Evolutionary conservation across 116 monocot genomes (phyloP), one percentile per base, ranked within the genome.

Genomic region (Zostera marina): DNA sequence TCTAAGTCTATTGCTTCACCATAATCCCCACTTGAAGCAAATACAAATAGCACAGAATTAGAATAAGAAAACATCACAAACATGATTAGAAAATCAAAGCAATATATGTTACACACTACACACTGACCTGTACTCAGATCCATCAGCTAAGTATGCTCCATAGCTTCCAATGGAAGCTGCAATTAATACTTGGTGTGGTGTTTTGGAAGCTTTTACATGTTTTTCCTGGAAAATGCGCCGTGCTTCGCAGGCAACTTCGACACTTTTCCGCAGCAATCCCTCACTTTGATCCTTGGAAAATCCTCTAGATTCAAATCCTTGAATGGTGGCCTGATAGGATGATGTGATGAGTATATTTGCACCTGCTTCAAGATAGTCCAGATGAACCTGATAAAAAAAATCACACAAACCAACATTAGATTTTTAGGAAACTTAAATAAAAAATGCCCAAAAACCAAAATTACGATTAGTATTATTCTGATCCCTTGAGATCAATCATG

Each of bases 331-430:
- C 91, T 81, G 86, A 60, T 86, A 86, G 4, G 86, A 86, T 43
- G 84, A 63, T 19, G 91, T 74, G 24, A 79, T 74, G 41, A 91
- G 55, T 54, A 91, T 53, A 74, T 84, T 68, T 41, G 91, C 84
- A 56, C 91, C 84, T 9, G 91, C 84, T 55, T 73, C 75, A 47
- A 91, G 91, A 63, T 94, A 94, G 63, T 94, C 88, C 22, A 85
- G 47, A 58, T 88, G 88, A 56, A 94, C 88, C 94, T 88, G 79
- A 32, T 59, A n/a, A 22, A 20, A 43, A 24, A n/a, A 22, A 11
- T 1, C 32, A 56, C n/a, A 56, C n/a, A 56, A 5, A 0, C 4
- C 2, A 32, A 56, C 8, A 14, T n/a, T 38, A 38, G 14, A 38
- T 56, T 7, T 7, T 39, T 56, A 15, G 14, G 32, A 0, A 56